Conservation (phyloP, 176 grass and related monocot genomes). For the Aegilops longissima region DNA sequence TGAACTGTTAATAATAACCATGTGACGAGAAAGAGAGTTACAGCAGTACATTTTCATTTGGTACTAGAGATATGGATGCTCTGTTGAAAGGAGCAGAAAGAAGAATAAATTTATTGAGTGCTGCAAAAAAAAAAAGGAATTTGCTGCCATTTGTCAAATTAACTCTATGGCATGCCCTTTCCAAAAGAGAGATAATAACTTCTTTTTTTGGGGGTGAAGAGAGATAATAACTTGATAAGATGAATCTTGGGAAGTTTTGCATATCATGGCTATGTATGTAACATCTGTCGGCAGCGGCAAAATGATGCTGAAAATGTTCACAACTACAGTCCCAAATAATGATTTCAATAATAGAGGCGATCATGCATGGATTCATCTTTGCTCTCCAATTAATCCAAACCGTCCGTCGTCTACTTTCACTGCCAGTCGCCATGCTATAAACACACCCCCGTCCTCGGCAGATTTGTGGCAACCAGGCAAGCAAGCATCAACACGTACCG, state of each 20-base stretch:
- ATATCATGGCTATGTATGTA: not conserved
- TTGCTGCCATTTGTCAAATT: not conserved
- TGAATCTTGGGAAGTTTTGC: not conserved
- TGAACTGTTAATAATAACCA: not conserved
- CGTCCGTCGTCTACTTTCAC: not conserved
- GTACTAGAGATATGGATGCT: not conserved
- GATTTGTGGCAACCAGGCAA: not conserved
- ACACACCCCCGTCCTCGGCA: not conserved
- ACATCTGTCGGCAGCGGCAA: not conserved
- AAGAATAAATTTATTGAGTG: constrained; percentile 32
- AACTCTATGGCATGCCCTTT: not conserved
- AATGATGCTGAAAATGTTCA: not conserved
- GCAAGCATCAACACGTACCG: not conserved
- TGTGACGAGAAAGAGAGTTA: not conserved
- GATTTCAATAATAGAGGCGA: not conserved
- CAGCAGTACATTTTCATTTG: not conserved
- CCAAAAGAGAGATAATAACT: constrained; percentile 28
- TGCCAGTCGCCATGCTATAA: constrained; percentile 18
- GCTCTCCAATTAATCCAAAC: not conserved
- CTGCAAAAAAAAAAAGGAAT: not conserved
- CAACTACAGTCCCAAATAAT: not conserved
- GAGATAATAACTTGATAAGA: constrained; percentile 8
- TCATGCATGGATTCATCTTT: not conserved
- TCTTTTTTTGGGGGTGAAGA: not conserved
- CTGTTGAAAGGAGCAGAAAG: not conserved